These are phyloP conservation scores for Didymella lethalis DNA, from an alignment of 2,329 filamentous ascomycete species.

Conservation along the genomic window DNA sequence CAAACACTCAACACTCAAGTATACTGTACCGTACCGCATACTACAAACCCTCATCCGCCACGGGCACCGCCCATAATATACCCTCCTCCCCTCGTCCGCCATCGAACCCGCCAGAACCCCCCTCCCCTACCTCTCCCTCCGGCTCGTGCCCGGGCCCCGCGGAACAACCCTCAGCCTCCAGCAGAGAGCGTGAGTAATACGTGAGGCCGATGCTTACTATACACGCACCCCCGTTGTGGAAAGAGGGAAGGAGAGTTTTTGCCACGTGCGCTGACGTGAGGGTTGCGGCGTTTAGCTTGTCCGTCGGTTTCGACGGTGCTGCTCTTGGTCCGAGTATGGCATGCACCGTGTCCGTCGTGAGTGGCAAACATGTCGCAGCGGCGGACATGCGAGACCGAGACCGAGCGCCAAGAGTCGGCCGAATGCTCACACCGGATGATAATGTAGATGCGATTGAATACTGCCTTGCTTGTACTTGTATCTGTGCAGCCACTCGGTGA, in stretches of 20 bases:
- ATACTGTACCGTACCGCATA: neutral
- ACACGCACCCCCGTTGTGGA: neutral
- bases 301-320: constrained; percentile 1
- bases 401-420: neutral
- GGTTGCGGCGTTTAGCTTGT: neutral
- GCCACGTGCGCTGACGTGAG: constrained; percentile 20
- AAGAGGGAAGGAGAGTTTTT: neutral
- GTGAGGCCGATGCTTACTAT: constrained; percentile 22
- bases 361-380: neutral
- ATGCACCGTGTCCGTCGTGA: neutral
- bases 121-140: neutral
- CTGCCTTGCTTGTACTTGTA: neutral
- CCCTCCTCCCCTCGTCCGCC: neutral
- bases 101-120: constrained; percentile 1
- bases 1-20: neutral
- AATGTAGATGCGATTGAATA: neutral
- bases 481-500: neutral
- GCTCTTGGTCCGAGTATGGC: neutral
- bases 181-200: neutral
- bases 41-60: neutral
- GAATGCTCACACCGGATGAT: neutral
- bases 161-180: neutral
- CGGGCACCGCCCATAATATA: constrained; percentile 5
- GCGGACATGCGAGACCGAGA: neutral
- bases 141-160: neutral